Evolutionary conservation across 1,139 yeast species (phyloP), one percentile per base, ranked within the genome.

Genomic region (Hemisphaericaspora subhashii): DNA sequence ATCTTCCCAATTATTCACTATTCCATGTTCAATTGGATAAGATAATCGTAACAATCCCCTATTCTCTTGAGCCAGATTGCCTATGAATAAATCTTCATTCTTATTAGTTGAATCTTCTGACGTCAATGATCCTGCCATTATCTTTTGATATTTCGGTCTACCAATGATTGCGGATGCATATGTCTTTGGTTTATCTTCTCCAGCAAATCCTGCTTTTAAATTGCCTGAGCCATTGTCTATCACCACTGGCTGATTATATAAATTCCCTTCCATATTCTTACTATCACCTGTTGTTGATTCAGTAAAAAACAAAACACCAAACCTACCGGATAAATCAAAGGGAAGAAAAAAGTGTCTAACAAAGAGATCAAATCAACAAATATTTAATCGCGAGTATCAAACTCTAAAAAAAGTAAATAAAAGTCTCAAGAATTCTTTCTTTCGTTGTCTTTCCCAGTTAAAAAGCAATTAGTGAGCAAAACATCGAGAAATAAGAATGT

Each of bases 161-260:
- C 98, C 98, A 3, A 88, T 73, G 15, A 86, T 65, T 25, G 74
- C 64, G 3, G 78, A 62, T 28, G 65, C 66, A 45, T 66, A 74
- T 29, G 79, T 60, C 50, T 79, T 75, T 3, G 98, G 98, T 49
- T 71, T 75, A 41, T 87, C 94, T 50, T 86, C 94, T 13, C 97
- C 97, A 1, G 97, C 95, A 62, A 90, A 86, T 1, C 98, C 98
- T 0, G 95, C 89, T 57, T 88, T 86, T 41, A 89, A 70, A 36
- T 77, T 75, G 2, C 96, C 95, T 4, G 96, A 83, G n/a, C 98
- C 98, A 66, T 87, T 88, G 60, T 90, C 98, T 25, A 90, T 72
- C 27, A 90, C 96, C 35, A 90, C 79, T 2, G 97, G 96, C 62
- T 90, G 97, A 61, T 89, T 90, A 45, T 71, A 72, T 33, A 72